Evolutionary conservation across 2,329 filamentous ascomycete species (phyloP).

Genomic region (Aspergillus sp.): DNA sequence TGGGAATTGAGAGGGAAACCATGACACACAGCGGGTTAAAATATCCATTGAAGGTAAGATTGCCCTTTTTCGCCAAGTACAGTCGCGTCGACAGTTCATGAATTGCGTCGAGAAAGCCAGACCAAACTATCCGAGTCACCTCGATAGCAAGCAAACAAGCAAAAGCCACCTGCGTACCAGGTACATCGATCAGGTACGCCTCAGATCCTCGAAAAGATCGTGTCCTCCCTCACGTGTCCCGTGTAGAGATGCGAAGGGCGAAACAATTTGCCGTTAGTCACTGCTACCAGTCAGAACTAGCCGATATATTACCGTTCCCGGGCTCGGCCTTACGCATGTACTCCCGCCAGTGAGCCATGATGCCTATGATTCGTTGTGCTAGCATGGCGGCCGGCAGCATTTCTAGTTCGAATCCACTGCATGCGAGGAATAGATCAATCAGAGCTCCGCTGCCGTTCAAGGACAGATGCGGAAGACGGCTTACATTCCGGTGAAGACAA

Average conservation of each 20-base stretch:
- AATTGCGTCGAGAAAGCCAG: too few relatives aligned
- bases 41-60: not conserved
- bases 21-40: too few relatives aligned
- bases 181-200: not conserved
- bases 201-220: constrained; percentile 22
- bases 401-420: constrained; percentile 36
- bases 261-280: constrained; percentile 34
- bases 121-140: too few relatives aligned
- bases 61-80: too few relatives aligned
- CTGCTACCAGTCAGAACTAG: constrained; percentile 25
- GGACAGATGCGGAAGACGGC: constrained; percentile 11
- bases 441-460: not conserved
- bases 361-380: constrained; percentile 35
- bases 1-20: too few relatives aligned
- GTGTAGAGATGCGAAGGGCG: constrained; percentile 36
- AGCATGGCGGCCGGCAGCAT: constrained; percentile 38
- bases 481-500: constrained; percentile 49
- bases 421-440: not conserved
- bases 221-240: constrained; percentile 19
- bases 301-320: constrained; percentile 17
- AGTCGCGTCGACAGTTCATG: too few relatives aligned
- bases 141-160: not conserved
- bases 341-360: constrained; percentile 43
- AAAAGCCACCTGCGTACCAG: not conserved
- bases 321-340: constrained; percentile 33